Base-by-base conservation (phyloP, 2,329 filamentous ascomycete species). In the Herpotrichia juniperi region DNA sequence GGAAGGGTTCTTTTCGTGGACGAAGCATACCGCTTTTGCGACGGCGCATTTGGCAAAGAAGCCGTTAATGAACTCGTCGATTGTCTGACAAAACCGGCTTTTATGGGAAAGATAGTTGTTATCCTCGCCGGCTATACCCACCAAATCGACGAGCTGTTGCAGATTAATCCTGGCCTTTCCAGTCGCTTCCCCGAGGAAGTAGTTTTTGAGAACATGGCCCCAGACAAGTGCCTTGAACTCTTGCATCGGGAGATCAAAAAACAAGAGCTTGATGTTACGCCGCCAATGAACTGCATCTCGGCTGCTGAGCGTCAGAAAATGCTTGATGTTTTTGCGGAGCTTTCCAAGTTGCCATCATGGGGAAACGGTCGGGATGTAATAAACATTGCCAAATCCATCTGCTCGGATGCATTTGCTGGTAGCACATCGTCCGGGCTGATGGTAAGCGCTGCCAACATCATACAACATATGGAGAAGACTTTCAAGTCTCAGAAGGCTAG, bases 1-100 rank as follows among this genome's bases (percentile, higher is more conserved):
- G 88, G 89, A 0, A 83, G 81, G 19, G 84, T 91, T 0, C 76
- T 92, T 0, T 87, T 91, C 54, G 81, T 92, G 6, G 88, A 91
- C 50, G 87, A 91, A 64, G 88, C 88, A 0, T 91, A 91, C 57
- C 80, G 87, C 0, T 79, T 91, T 1, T 77, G 74, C 0, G 80
- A 83, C 1, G 83, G 83, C 0, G 61, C 64, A 0, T 91, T 84
- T 58, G 85, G 82, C 0, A 80, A 81, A 37, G 81, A 83, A 59
- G 80, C 81, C 0, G 77, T 81, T 63, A 77, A 82, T 34, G 79
- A 83, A 60, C 58, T 83, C 2, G 80, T 82, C 0, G 80, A 82
- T 56, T 75, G 70, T 48, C 67, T 83, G 14, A 83, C 80, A 0
- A 81, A 89, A 54, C 78, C 80, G 0, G 79, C 75, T 30, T 90